Evolutionary conservation across 2,329 filamentous ascomycete genomes (phyloP).

Genomic region (Aspergillus tubingensis): DNA sequence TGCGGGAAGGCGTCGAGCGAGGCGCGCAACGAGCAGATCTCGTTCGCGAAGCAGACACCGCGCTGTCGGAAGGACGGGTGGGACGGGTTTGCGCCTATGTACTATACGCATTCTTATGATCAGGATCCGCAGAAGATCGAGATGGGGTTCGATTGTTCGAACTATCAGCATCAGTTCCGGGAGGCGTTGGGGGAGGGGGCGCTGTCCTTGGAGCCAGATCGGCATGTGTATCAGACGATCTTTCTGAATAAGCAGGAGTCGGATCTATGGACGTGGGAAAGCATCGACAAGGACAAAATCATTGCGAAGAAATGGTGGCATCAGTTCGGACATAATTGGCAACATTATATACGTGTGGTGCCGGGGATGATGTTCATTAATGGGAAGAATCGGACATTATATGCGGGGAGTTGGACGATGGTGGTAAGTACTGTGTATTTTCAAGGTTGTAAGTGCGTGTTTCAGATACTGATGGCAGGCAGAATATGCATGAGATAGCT

Average conservation of each 20-base stretch:
- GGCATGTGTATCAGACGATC: constrained; percentile 70
- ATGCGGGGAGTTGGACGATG: constrained; percentile 69
- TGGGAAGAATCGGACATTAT: constrained; percentile 63
- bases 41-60: constrained; percentile 48
- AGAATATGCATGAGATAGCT: constrained; percentile 65
- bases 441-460: background rate
- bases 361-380: constrained; percentile 74
- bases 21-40: constrained; percentile 48
- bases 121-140: constrained; percentile 57
- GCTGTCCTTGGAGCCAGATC: constrained; percentile 48
- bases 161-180: constrained; percentile 73
- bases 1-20: constrained; percentile 49
- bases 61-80: constrained; percentile 38
- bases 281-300: constrained; percentile 59
- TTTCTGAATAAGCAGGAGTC: constrained; percentile 60
- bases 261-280: constrained; percentile 59
- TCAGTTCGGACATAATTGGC: constrained; percentile 62
- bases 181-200: constrained; percentile 32
- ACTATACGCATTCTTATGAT: constrained; percentile 60
- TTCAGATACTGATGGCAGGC: background rate
- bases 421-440: constrained; percentile 51
- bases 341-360: constrained; percentile 63
- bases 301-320: constrained; percentile 65
- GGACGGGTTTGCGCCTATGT: constrained; percentile 59
- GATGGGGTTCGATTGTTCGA: constrained; percentile 72